These are phyloP conservation scores for Mimosa bimucronata DNA, from an alignment of 306 rosid species.

Conservation along the genomic window DNA sequence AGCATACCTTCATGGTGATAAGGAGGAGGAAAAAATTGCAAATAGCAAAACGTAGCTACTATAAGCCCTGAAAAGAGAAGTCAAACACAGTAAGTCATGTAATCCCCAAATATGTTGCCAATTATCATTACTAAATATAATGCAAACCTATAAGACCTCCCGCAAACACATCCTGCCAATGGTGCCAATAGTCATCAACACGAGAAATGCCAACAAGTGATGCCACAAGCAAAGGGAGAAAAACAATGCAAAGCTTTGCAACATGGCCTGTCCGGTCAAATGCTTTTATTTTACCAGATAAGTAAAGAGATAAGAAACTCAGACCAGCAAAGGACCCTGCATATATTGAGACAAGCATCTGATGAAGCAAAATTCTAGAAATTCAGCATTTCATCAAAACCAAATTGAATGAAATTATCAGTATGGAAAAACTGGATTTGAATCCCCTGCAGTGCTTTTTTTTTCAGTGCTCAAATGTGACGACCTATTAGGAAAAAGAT, in stretches of 20 bases:
- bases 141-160: constrained; percentile 82
- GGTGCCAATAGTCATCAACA: constrained; percentile 96
- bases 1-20: constrained; percentile 77
- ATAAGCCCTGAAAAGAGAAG: constrained; percentile 63
- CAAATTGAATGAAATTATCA: background rate
- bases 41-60: constrained; percentile 77
- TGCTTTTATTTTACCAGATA: constrained; percentile 76
- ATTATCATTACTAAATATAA: constrained; percentile 12
- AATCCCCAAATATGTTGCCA: constrained; percentile 1
- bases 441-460: background rate
- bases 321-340: constrained; percentile 95
- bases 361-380: background rate
- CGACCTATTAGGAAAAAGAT: background rate
- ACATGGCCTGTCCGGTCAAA: constrained; percentile 74
- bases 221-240: constrained; percentile 78
- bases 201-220: constrained; percentile 86
- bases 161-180: constrained; percentile 90
- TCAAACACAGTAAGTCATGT: background rate
- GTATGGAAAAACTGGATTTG: constrained; percentile 4
- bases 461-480: background rate
- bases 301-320: constrained; percentile 76
- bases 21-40: constrained; percentile 92
- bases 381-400: constrained; percentile 19
- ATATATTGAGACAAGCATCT: constrained; percentile 26
- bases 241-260: constrained; percentile 75